Conservation (phyloP, 768 basidiomycete species). For the Termitomyces sp. region DNA sequence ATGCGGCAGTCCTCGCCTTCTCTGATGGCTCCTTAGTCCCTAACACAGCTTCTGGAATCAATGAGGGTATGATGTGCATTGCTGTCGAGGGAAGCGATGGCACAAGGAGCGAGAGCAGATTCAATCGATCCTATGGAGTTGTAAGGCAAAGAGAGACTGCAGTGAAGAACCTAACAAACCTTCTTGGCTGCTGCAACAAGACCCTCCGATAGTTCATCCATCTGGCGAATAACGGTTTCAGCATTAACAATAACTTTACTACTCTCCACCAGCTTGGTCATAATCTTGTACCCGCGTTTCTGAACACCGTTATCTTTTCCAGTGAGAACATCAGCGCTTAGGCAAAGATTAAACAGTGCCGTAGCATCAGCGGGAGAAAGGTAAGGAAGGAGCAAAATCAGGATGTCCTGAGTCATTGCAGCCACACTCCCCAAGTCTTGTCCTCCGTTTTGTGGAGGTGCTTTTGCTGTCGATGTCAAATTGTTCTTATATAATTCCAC, state of each 20-base stretch:
- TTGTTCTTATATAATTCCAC: constrained; percentile 64
- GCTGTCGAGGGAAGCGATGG: constrained; percentile 59
- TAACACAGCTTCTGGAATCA: constrained; percentile 91
- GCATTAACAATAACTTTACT: constrained; percentile 50
- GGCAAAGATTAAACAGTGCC: constrained; percentile 62
- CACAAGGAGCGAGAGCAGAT: constrained; percentile 65
- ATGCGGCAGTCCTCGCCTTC: constrained; percentile 83
- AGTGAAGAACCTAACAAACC: constrained; percentile 27
- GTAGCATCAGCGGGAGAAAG: constrained; percentile 57
- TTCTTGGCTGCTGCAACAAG: constrained; percentile 85
- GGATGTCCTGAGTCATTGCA: constrained; percentile 75
- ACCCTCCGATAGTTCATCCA: constrained; percentile 61
- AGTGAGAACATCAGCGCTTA: constrained; percentile 63
- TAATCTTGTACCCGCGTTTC: constrained; percentile 90
- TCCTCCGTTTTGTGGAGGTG: constrained; percentile 20
- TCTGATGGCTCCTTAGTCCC: constrained; percentile 97
- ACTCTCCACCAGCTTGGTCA: constrained; percentile 67
- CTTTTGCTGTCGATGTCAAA: constrained; percentile 34
- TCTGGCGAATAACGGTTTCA: constrained; percentile 52
- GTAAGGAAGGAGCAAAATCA: constrained; percentile 76
- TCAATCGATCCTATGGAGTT: constrained; percentile 67
- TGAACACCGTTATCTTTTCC: constrained; percentile 85
- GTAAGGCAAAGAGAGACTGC: constrained; percentile 4
- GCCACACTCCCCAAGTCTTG: constrained; percentile 40
- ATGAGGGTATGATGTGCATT: constrained; percentile 78